Base-by-base conservation (phyloP, 768 basidiomycete genomes). In the Auricularia heimuer region DNA sequence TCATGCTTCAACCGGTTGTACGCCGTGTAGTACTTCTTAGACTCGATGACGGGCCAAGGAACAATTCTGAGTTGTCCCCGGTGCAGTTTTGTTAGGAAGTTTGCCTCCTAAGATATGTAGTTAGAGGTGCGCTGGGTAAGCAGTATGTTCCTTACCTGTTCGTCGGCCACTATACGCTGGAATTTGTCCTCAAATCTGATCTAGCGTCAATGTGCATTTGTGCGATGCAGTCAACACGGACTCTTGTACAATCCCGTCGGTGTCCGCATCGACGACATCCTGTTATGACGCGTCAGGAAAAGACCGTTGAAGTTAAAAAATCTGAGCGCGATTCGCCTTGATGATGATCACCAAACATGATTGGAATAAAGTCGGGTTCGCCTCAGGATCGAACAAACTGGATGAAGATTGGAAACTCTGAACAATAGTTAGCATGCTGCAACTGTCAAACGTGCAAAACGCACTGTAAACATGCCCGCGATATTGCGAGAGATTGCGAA, bases 31-130 rank as follows among this genome's bases (percentile, higher is more conserved):
- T 87, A 87, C 29, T 84, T 79, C 56, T 72, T 77, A 0, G 85
- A 86, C 67, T 84, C 82, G 36, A 87, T 86, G 58, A 87, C 83
- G 0, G 85, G 85, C 86, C 86, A 87, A 3, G 85, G 86, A 11
- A 86, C 78, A 18, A 87, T 86, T 39, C 76, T 76, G 6, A 87
- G 68, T 63, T 77, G 77, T 1, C 85, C 85, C 0, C 77, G 76
- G 65, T 87, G 86, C 4, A 87, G 77, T 1, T 78, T 80, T 16
- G 83, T 80, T 64, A 87, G 85, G 69, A 87, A 86, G 66, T 87
- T 87, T 0, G 80, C 75, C 35, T 77, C 82, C 47, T 51, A 51
- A 21, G 18, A 18, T 51, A 29, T 29, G 29, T 21, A 51, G 47
- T 18, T 12, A 18, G 47, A 21, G 14, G 11, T 4, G 18, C 10